Conservation (phyloP, 129 eudicot genomes). For the Erigeron canadensis region DNA sequence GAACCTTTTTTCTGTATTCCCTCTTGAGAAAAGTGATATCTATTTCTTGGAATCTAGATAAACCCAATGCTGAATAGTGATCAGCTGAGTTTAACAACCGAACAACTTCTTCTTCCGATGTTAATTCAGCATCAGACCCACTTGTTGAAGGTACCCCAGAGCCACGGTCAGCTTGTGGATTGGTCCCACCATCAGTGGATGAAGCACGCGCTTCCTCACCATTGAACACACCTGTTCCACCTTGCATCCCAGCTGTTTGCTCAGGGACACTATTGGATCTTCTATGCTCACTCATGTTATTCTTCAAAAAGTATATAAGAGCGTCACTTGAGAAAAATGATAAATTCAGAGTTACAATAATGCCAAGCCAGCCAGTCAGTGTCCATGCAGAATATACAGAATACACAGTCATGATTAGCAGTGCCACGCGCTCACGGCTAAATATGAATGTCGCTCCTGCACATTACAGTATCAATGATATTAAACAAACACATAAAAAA, state of each 20-base stretch:
- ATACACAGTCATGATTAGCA: conserved; percentile 59
- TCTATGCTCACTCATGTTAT: conserved; percentile 52
- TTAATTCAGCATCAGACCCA: conserved; percentile 75
- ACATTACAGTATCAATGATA: conserved; percentile 24
- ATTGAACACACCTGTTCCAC: conserved; percentile 45
- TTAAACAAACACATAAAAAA: conserved; percentile 22
- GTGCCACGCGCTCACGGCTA: conserved; percentile 67
- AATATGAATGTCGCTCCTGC: conserved; percentile 69
- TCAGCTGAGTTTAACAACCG: conserved; percentile 81
- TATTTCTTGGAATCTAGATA: conserved; percentile 66
- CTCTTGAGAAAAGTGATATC: conserved; percentile 78
- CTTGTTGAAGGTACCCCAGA: conserved; percentile 87
- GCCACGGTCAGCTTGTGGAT: conserved; percentile 57
- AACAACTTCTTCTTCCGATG: conserved; percentile 91
- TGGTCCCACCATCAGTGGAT: conserved; percentile 46
- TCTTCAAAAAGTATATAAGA: conserved; percentile 60
- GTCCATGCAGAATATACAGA: conserved; percentile 86
- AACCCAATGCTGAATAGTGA: conserved; percentile 89
- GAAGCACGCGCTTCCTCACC: conserved; percentile 46
- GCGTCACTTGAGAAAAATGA: conserved; percentile 90
- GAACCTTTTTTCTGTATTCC: conserved; percentile 89
- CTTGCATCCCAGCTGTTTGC: conserved; percentile 61
- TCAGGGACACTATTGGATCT: conserved; percentile 39
- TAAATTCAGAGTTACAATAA: conserved; percentile 58
- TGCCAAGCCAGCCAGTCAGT: conserved; percentile 84